Evolutionary conservation across 2,329 filamentous ascomycete species (phyloP).

Genomic region (Cordyceps javanica): DNA sequence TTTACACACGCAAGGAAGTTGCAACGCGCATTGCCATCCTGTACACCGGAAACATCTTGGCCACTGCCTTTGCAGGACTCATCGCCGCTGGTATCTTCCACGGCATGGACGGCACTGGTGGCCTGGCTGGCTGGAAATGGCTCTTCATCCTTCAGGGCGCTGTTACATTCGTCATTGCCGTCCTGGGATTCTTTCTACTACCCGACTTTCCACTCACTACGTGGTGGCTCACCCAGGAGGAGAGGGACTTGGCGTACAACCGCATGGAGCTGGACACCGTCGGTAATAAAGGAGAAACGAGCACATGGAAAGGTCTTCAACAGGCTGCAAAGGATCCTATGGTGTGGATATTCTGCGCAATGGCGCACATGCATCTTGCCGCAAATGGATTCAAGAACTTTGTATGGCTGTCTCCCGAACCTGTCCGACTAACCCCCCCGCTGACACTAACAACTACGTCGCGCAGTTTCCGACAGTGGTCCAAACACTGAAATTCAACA

Average conservation of each 20-base stretch:
- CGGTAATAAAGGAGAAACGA: conserved; percentile 19
- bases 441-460: background rate
- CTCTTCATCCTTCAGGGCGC: conserved; percentile 61
- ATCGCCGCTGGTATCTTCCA: conserved; percentile 54
- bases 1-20: conserved; percentile 60
- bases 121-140: conserved; percentile 56
- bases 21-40: conserved; percentile 55
- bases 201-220: conserved; percentile 34
- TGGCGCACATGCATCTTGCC: conserved; percentile 45
- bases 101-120: conserved; percentile 33
- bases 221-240: conserved; percentile 35
- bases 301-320: conserved; percentile 21
- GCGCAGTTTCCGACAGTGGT: conserved; percentile 34
- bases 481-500: conserved; percentile 39
- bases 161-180: conserved; percentile 21
- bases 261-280: conserved; percentile 25
- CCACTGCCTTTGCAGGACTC: conserved; percentile 60
- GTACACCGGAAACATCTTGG: conserved; percentile 56
- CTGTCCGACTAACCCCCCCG: background rate
- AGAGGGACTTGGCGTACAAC: conserved; percentile 32
- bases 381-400: conserved; percentile 39
- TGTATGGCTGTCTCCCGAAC: conserved; percentile 17
- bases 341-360: conserved; percentile 40
- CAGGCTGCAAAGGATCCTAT: conserved; percentile 34
- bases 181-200: conserved; percentile 18